phyloP scores from a whole-genome alignment of 2,329 filamentous ascomycete species.

The Chaetomiaceae sp. region DNA sequence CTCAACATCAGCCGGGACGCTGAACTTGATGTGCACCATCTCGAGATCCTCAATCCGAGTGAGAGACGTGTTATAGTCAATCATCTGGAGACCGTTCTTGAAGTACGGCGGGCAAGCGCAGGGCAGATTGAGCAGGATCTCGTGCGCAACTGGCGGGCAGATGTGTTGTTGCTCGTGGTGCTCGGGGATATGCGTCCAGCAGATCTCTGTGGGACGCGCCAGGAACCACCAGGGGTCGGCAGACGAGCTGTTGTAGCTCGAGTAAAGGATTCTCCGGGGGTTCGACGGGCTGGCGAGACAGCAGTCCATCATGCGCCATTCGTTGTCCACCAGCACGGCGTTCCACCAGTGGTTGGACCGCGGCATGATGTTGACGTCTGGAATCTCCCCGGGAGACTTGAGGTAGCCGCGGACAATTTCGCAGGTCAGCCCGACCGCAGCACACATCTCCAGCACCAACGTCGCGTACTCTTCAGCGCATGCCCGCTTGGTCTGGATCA shows the following conservation, averaged over 20 bases:
- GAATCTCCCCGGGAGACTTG: slow-evolving; percentile 79
- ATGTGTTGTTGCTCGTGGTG: slow-evolving; percentile 88
- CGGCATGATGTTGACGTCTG: slow-evolving; percentile 77
- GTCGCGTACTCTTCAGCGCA: slow-evolving; percentile 87
- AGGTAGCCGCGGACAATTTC: slow-evolving; percentile 87
- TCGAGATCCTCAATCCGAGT: slow-evolving; percentile 86
- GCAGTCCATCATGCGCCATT: slow-evolving; percentile 96
- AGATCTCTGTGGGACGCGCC: slow-evolving; percentile 79
- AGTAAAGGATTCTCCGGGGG: slow-evolving; percentile 73
- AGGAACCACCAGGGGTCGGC: slow-evolving; percentile 95
- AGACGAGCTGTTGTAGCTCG: slow-evolving; percentile 60
- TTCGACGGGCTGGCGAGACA: slow-evolving; percentile 89
- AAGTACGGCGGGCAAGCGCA: slow-evolving; percentile 86
- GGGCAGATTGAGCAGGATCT: slow-evolving; percentile 80
- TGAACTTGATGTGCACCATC: slow-evolving; percentile 84
- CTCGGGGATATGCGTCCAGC: slow-evolving; percentile 92
- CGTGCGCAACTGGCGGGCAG: slow-evolving; percentile 79
- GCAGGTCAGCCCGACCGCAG: slow-evolving; percentile 78
- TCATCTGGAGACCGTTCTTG: slow-evolving; percentile 71
- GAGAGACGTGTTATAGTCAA: slow-evolving; percentile 86
- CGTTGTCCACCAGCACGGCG: slow-evolving; percentile 82
- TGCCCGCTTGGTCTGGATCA: slow-evolving; percentile 77
- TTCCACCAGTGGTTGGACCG: slow-evolving; percentile 98
- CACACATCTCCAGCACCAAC: slow-evolving; percentile 89
- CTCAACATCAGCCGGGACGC: slow-evolving; percentile 85